Evolutionary conservation across 2,329 filamentous ascomycete genomes (phyloP).

Genomic region (Aureobasidium musti): DNA sequence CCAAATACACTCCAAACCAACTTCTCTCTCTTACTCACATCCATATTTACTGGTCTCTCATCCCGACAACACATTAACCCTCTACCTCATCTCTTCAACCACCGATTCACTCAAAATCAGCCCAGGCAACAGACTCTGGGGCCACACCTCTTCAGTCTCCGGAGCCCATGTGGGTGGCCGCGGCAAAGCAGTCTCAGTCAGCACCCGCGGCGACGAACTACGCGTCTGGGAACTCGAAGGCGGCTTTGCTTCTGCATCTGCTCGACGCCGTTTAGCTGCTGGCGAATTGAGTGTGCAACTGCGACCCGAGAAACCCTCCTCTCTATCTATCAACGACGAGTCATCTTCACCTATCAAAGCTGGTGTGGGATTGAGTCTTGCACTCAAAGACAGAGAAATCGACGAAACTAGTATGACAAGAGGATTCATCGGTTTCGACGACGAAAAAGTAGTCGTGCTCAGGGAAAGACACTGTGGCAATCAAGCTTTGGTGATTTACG

Average conservation of each 20-base stretch:
- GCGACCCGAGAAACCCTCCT: conserved; percentile 34
- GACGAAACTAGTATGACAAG: conserved; percentile 46
- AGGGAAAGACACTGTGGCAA: conserved; percentile 68
- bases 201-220: conserved; percentile 65
- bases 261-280: conserved; percentile 46
- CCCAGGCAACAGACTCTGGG: conserved; percentile 76
- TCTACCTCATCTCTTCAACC: conserved; percentile 78
- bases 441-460: conserved; percentile 86
- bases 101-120: conserved; percentile 66
- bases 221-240: conserved; percentile 90
- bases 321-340: neutral
- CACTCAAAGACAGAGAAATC: conserved; percentile 36
- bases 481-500: conserved; percentile 79
- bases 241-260: conserved; percentile 54
- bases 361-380: conserved; percentile 41
- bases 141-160: conserved; percentile 86
- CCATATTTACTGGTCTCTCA: conserved; percentile 84
- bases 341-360: conserved; percentile 36
- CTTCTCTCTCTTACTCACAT: conserved; percentile 62
- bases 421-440: conserved; percentile 82
- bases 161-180: conserved; percentile 80
- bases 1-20: conserved; percentile 47
- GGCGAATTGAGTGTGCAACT: conserved; percentile 58
- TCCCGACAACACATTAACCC: conserved; percentile 81
- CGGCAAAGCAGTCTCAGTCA: conserved; percentile 89